Percentiles rank a stretch among this genome's conserved stretches.
phyloP scores from a whole-genome alignment of 768 basidiomycete species.

The Kwoniella dendrophila region DNA sequence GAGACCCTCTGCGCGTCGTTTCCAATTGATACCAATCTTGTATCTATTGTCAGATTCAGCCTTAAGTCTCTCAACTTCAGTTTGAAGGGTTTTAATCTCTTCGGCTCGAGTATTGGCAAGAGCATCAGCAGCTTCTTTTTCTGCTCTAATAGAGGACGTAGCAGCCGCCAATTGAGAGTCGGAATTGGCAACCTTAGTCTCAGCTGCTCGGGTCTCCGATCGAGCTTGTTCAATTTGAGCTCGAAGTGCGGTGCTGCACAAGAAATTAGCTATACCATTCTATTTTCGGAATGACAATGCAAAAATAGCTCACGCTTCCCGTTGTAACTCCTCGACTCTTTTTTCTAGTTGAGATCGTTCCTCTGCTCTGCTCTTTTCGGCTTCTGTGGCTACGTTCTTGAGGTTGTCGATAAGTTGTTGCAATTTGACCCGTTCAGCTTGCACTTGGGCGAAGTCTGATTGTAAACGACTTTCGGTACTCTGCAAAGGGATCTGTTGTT shows the following conservation, averaged over 20 bases:
- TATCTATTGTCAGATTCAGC: conserved; percentile 29
- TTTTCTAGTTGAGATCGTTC: conserved; percentile 78
- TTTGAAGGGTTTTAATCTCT: conserved; percentile 33
- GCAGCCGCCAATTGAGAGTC: conserved; percentile 40
- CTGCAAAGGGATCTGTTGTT: conserved; percentile 56
- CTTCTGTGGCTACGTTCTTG: conserved; percentile 85
- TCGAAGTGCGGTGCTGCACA: conserved; percentile 41
- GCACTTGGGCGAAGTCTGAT: conserved; percentile 78
- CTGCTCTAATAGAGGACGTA: conserved; percentile 34
- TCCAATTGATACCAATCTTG: conserved; percentile 44
- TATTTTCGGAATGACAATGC: neutral
- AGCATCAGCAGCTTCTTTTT: conserved; percentile 42
- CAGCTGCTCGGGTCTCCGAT: conserved; percentile 41
- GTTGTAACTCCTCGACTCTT: conserved; percentile 74
- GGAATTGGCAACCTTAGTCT: conserved; percentile 29
- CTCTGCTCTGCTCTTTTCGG: conserved; percentile 79
- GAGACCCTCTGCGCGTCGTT: conserved; percentile 28
- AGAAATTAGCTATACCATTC: conserved; percentile 11
- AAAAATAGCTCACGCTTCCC: conserved; percentile 66
- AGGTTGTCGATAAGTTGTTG: conserved; percentile 86
- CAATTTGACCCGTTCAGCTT: conserved; percentile 79
- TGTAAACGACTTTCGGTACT: conserved; percentile 76
- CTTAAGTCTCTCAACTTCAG: conserved; percentile 31
- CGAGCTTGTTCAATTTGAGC: conserved; percentile 40
- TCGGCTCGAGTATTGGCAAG: conserved; percentile 33